Percentiles rank a stretch among this genome's conserved stretches.
Evolutionary conservation across 352 stramenopile genomes (phyloP).

Genomic region (Pythium aquatile): DNA sequence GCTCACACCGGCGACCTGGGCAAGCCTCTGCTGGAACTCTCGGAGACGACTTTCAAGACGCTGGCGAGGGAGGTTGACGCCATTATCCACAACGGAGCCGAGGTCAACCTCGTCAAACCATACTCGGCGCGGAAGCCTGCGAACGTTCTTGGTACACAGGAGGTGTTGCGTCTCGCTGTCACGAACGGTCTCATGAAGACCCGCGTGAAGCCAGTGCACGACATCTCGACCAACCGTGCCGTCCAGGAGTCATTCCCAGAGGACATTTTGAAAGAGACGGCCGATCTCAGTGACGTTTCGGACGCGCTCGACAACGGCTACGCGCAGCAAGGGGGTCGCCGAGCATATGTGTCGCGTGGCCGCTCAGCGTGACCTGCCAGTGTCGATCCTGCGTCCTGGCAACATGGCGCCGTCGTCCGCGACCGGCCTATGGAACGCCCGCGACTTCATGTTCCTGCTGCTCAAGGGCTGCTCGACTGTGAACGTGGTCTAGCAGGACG

Average conservation of each 20-base stretch:
- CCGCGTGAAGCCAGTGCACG: constrained; percentile 83
- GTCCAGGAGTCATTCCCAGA: constrained; percentile 58
- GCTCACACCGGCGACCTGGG: no score
- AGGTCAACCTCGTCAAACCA: constrained; percentile 91
- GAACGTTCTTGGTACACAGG: constrained; percentile 90
- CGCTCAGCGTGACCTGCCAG: constrained; percentile 71
- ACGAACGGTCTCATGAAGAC: constrained; percentile 76
- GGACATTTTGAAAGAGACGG: constrained; percentile 44
- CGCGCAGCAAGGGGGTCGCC: constrained; percentile 90
- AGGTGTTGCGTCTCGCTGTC: constrained; percentile 85
- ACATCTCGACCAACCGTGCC: constrained; percentile 91
- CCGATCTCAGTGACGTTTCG: constrained; percentile 52
- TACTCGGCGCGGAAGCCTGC: constrained; percentile 85
- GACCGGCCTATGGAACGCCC: constrained; percentile 79
- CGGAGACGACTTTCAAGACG: constrained; percentile 82
- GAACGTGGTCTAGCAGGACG: no score
- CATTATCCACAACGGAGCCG: constrained; percentile 91
- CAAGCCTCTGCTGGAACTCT: constrained; percentile 78
- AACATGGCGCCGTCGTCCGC: constrained; percentile 83
- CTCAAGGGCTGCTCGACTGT: constrained; percentile 76
- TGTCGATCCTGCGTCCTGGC: constrained; percentile 85
- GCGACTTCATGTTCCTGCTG: constrained; percentile 90
- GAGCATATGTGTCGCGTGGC: constrained; percentile 87
- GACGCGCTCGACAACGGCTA: constrained; percentile 81
- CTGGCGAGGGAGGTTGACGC: constrained; percentile 86